A percentile compares a stretch with the other conserved stretches of the same genome.
These are phyloP conservation scores for Thielaviopsis cerberus DNA, from an alignment of 2,329 filamentous ascomycete genomes.

Conservation along the genomic window DNA sequence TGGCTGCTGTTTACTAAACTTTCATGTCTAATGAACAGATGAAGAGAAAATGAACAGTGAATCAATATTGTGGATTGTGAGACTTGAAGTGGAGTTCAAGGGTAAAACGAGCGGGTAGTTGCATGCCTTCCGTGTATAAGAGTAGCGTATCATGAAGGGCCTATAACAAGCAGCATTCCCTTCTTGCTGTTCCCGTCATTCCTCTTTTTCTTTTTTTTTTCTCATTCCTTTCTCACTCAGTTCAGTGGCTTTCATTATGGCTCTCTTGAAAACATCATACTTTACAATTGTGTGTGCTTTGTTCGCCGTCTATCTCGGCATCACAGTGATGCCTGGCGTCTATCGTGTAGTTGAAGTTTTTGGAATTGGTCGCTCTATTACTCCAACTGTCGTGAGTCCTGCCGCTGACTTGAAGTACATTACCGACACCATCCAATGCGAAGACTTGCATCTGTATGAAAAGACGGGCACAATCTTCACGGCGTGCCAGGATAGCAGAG, in stretches of 20 bases:
- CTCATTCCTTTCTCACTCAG: too few species aligned
- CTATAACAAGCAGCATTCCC: too few species aligned
- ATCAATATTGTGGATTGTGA: too few species aligned
- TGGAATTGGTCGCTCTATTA: conserved; percentile 16
- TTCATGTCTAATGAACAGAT: too few species aligned
- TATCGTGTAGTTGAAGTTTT: conserved; percentile 13
- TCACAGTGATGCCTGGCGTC: neutral
- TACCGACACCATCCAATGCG: conserved; percentile 35
- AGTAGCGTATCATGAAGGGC: too few species aligned
- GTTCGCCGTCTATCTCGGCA: neutral
- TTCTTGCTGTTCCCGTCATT: too few species aligned
- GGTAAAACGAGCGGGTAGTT: too few species aligned
- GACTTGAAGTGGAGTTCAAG: too few species aligned
- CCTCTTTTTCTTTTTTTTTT: too few species aligned
- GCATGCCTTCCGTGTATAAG: too few species aligned
- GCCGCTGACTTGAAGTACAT: conserved; percentile 24
- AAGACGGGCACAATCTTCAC: conserved; percentile 32
- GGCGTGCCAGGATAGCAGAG: conserved; percentile 31
- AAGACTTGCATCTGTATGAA: conserved; percentile 39
- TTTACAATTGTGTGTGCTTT: neutral
- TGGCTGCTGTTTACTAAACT: too few species aligned
- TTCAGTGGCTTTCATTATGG: neutral
- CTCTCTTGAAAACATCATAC: neutral
- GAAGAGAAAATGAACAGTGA: too few species aligned
- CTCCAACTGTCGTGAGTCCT: conserved; percentile 13